Percentiles rank a stretch among this genome's conserved stretches.
phyloP scores from a whole-genome alignment of 148 eudicot genomes.

The Rhododendron ovatum region DNA sequence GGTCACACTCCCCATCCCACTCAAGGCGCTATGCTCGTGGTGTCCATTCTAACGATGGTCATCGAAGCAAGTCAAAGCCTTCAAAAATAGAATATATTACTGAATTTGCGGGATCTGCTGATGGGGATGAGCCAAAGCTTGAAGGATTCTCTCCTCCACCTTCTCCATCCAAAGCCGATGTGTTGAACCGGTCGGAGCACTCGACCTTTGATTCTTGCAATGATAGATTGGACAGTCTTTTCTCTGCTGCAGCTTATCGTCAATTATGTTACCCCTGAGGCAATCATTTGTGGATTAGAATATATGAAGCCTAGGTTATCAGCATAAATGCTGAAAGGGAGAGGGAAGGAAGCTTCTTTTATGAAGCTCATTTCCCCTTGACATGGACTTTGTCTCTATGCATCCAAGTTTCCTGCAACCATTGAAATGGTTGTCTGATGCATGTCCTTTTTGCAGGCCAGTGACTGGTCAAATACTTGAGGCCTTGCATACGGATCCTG shows the following conservation, averaged over 20 bases:
- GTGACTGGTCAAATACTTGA: constrained; percentile 78
- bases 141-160: constrained; percentile 84
- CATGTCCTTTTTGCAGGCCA: constrained; percentile 75
- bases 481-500: constrained; percentile 95
- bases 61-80: constrained; percentile 76
- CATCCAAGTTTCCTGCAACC: constrained; percentile 21
- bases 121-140: constrained; percentile 66
- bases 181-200: constrained; percentile 96
- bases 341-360: constrained; percentile 43
- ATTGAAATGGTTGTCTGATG: constrained; percentile 25
- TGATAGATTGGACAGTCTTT: constrained; percentile 77
- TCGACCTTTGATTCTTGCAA: constrained; percentile 85
- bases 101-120: constrained; percentile 90
- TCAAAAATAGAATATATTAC: constrained; percentile 94
- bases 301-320: constrained; percentile 34
- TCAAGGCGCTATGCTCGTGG: constrained; percentile 78
- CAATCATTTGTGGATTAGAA: constrained; percentile 48
- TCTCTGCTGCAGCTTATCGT: constrained; percentile 64
- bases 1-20: constrained; percentile 77
- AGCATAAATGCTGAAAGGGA: constrained; percentile 40
- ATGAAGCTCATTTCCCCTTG: constrained; percentile 45
- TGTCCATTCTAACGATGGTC: constrained; percentile 51
- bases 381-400: constrained; percentile 32
- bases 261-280: constrained; percentile 56
- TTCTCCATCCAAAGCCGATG: constrained; percentile 64